Evolutionary conservation across 169 alveolate genomes (phyloP), one percentile per base, ranked within the genome.

Genomic region (Plasmodium gonderi): DNA sequence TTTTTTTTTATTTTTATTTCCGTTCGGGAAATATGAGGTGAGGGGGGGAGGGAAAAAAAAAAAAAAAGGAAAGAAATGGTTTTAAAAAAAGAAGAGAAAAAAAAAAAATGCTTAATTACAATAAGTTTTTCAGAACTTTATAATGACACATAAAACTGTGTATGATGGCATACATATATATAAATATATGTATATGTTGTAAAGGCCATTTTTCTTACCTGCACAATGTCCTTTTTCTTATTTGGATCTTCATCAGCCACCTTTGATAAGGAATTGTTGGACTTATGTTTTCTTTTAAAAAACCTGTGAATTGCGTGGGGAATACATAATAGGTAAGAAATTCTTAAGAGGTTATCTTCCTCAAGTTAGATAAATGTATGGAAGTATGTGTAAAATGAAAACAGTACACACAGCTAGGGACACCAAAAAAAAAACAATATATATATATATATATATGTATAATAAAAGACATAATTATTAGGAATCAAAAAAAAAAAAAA

Each of bases 271-370:
- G 54, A n/a, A 26, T 17, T 54, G 33, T 38, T 17, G 23, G 67
- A 64, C 42, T 83, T 83, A n/a, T 29, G 54, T 83, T 83, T 83
- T 29, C 92, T 83, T 83, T 29, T 80, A 60, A 64, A 42, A 80
- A 80, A 65, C 72, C 91, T 80, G 38, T 64, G 68, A 80, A 65
- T n/a, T 60, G 40, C 36, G 26, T 20, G 72, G 12, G 72, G n/a
- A n/a, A n/a, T n/a, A n/a, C n/a, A n/a, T n/a, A 60, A 29, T 36
- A 60, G 72, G 36, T 23, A 60, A 60, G 17, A 60, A 60, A 60
- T 60, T 60, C 36, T 23, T 60, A 29, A 60, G 14, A 36, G 72
- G 72, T 29, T 17, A 60, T 1, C 1, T 60, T 60, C 72, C 72
- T 36, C n/a, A n/a, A n/a, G n/a, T n/a, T n/a, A n/a, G n/a, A n/a